Percentiles rank a stretch among this genome's conserved stretches.
Conservation (phyloP, 2,329 filamentous ascomycete genomes). For the Fusarium goolgardi region DNA sequence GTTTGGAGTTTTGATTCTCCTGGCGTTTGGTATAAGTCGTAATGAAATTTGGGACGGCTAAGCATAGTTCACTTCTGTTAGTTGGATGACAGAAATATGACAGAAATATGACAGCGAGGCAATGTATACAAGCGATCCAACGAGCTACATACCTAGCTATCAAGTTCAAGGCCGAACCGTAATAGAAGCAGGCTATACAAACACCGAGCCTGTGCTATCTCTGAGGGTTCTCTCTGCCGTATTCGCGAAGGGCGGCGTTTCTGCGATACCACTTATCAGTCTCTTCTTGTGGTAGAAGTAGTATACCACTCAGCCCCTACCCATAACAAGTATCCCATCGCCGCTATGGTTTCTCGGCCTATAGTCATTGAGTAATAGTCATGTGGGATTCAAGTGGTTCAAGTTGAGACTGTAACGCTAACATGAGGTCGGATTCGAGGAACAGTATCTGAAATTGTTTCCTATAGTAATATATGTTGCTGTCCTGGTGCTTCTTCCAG, state of each 20-base stretch:
- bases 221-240: neutral
- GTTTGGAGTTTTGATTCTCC: neutral
- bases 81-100: neutral
- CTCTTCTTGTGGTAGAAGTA: neutral
- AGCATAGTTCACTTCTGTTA: neutral
- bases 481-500: neutral
- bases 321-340: neutral
- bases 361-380: neutral
- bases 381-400: neutral
- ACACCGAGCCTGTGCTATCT: neutral
- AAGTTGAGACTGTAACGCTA: neutral
- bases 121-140: too few species aligned
- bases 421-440: neutral
- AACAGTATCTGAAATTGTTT: neutral
- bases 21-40: neutral
- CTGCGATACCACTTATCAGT: neutral
- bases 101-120: too few species aligned
- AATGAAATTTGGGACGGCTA: neutral
- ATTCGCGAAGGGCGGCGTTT: neutral
- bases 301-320: neutral
- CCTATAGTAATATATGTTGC: neutral
- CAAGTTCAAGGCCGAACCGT: too few species aligned
- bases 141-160: too few species aligned
- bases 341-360: neutral
- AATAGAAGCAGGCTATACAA: too few species aligned